Evolutionary conservation across 352 stramenopile genomes (phyloP), one percentile per base, ranked within the genome.

Genomic region (Thraustochytrium striatum): DNA sequence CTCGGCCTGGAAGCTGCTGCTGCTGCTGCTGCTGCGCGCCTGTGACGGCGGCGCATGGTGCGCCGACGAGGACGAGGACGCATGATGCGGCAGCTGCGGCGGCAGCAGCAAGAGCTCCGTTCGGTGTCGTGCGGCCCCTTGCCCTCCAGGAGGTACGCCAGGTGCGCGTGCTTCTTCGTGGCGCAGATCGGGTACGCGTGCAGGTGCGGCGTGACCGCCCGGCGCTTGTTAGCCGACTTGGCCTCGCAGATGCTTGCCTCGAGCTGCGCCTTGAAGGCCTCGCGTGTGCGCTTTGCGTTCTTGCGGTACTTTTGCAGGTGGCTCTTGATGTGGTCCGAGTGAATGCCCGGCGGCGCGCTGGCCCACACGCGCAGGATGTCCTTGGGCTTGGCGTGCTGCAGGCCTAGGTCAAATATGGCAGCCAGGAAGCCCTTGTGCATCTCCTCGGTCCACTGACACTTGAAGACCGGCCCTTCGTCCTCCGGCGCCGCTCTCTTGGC

Each of bases 381-480:
- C 32, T 38, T 30, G 8, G 65, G 65, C n/a, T 30, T 55, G 43
- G 65, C 65, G 47, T 62, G 44, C 44, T 75, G 30, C 16, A 75
- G 65, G 21, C 65, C 65, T 30, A 75, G 65, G 36, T 75, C 65
- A 35, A 75, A 75, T 7, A 75, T 75, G 25, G 50, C 52, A 32
- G 30, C 44, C 8, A 75, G 65, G 30, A 75, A 75, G n/a, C 52
- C 52, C 5, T 55, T 50, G 50, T 75, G 65, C 65, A 75, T 58
- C 3, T 38, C 32, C 52, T 75, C 65, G 65, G 43, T 62, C 65
- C 65, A 75, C n/a, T n/a, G n/a, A n/a, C n/a, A n/a, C n/a, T n/a
- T n/a, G n/a, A n/a, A n/a, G n/a, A n/a, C n/a, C n/a, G n/a, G n/a
- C n/a, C n/a, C n/a, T n/a, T n/a, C n/a, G n/a, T n/a, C n/a, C n/a